A percentile compares a stretch with the other conserved stretches of the same genome.
Conservation (phyloP, 495 filamentous ascomycete species). For the Penicillium pulvis region DNA sequence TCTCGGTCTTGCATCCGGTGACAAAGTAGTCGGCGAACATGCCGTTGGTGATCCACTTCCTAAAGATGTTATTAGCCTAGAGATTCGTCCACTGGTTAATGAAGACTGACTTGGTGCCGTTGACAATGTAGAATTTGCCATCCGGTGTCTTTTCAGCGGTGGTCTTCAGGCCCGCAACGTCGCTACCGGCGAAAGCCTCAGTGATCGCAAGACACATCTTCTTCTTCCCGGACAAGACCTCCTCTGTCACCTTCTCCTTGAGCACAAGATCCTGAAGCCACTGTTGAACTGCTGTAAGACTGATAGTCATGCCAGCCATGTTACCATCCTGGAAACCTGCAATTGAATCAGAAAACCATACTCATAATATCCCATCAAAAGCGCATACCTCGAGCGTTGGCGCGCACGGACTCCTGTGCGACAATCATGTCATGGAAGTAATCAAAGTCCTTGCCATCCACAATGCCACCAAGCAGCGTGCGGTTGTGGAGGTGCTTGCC, state of each 20-base stretch:
- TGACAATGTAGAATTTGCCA: conserved; percentile 82
- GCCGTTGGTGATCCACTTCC: conserved; percentile 93
- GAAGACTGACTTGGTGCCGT: conserved; percentile 68
- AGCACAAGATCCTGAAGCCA: conserved; percentile 69
- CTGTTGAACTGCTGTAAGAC: conserved; percentile 78
- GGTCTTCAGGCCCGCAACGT: conserved; percentile 81
- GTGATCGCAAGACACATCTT: conserved; percentile 88
- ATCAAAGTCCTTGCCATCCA: conserved; percentile 81
- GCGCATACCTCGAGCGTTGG: conserved; percentile 61
- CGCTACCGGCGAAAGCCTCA: conserved; percentile 86
- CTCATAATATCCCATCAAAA: background rate
- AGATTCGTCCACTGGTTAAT: background rate
- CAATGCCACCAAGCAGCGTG: conserved; percentile 66
- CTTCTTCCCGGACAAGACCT: conserved; percentile 80
- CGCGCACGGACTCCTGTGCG: conserved; percentile 70
- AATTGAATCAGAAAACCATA: conserved; percentile 10
- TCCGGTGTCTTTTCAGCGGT: conserved; percentile 81
- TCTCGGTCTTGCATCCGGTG: conserved; percentile 76
- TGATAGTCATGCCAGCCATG: conserved; percentile 81
- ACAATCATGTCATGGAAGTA: conserved; percentile 84
- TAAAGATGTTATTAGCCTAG: conserved; percentile 7
- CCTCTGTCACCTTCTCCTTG: conserved; percentile 64
- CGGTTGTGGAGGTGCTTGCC: conserved; percentile 79
- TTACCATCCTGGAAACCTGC: conserved; percentile 57
- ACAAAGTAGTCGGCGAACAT: conserved; percentile 85